Percentiles rank a stretch among this genome's conserved stretches.
These are phyloP conservation scores for Limtongia smithiae DNA, from an alignment of 805 yeast species.

Conservation along the genomic window DNA sequence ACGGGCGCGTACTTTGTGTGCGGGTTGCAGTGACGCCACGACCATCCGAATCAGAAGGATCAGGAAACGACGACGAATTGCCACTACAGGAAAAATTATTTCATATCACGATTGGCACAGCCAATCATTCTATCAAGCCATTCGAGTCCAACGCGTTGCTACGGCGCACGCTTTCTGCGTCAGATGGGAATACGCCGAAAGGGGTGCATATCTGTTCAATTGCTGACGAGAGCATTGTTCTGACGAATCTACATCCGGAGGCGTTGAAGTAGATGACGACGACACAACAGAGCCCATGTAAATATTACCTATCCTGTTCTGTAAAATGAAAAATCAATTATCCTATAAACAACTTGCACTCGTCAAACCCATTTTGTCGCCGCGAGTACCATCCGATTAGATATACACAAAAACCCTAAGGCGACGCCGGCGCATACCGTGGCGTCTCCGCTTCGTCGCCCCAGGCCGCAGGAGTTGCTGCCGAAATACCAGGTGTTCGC, in stretches of 20 bases:
- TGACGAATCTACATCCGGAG: too few species aligned
- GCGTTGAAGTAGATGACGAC: too few species aligned
- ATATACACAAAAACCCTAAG: constrained; percentile 2
- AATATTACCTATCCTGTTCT: too few species aligned
- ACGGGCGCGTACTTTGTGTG: constrained; percentile 35
- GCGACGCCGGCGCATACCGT: constrained; percentile 31
- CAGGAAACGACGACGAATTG: constrained; percentile 50
- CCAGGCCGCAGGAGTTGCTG: constrained; percentile 31
- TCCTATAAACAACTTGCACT: too few species aligned
- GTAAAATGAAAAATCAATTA: too few species aligned
- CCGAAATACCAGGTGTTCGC: constrained; percentile 35
- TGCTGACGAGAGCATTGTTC: not conserved
- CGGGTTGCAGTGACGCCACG: constrained; percentile 45
- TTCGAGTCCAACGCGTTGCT: constrained; percentile 42
- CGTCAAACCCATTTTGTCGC: too few species aligned
- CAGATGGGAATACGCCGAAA: not conserved
- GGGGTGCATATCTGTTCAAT: constrained; percentile 4
- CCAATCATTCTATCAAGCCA: constrained; percentile 45
- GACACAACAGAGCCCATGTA: too few species aligned
- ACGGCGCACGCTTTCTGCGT: not conserved
- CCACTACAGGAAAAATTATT: constrained; percentile 43
- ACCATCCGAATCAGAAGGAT: constrained; percentile 45
- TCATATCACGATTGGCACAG: constrained; percentile 75
- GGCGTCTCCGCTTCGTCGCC: constrained; percentile 31
- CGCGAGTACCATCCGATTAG: too few species aligned